Evolutionary conservation across 2,329 filamentous ascomycete genomes (phyloP), one percentile per base, ranked within the genome.

Genomic region (Sporothrix phasma): DNA sequence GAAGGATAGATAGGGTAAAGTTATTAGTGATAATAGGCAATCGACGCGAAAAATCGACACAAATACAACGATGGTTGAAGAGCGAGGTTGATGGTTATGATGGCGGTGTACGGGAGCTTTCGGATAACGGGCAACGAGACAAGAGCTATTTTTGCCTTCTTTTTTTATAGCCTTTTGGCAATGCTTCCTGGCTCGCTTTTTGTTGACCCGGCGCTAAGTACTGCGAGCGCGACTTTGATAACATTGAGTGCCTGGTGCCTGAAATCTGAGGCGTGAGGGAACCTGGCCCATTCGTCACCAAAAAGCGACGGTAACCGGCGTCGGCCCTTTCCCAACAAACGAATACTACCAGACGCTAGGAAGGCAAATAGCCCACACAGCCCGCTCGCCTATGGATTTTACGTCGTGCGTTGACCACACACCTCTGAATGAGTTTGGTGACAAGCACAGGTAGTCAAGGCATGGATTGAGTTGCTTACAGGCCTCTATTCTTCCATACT

Each of bases 61-160:
- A 17, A 53, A 19, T 59, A 45, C 19, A 45, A 54, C 29, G 39
- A 45, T 61, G 62, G 39, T n/a, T n/a, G 26, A 13, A 26, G 34
- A 22, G 29, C 37, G n/a, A 61, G 15, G 56, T 37, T 37, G 34
- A 13, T 47, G 56, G 7, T 43, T 41, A 61, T 61, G 54, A 64
- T 41, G 46, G 53, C 53, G 56, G 37, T 56, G 58, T 62, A 24
- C 66, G 66, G 66, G 64, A 65, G 65, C 66, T 66, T 64, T 68
- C 66, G 66, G 66, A 63, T 67, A 62, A 43, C 63, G 63, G 65
- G 26, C 61, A 67, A 37, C 39, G 63, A 65, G 62, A 56, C 46
- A 41, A 56, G 51, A 62, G 64, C 64, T 65, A 41, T 49, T 62
- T 64, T 31, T 56, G 51, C 37, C 51, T 59, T 58, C 39, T 54